Conservation (phyloP, 257 asterid genomes). For the Ilex asprella region DNA sequence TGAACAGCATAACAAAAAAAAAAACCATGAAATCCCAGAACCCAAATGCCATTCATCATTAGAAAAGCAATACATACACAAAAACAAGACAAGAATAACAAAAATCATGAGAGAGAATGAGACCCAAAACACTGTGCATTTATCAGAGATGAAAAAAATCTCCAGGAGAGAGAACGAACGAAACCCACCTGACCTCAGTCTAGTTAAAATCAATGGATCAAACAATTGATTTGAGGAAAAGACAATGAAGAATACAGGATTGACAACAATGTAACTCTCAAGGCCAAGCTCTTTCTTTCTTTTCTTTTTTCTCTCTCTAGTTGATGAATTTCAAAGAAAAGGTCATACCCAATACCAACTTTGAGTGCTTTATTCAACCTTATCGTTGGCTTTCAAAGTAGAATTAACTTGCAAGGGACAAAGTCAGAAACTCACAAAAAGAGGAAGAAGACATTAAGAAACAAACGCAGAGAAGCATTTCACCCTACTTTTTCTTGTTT, state of each 20-base stretch:
- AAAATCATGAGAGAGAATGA: no score
- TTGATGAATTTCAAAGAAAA: not conserved
- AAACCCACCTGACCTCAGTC: slow-evolving; percentile 8
- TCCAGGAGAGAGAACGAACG: not conserved
- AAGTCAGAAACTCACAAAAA: slow-evolving; percentile 9
- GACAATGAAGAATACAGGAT: slow-evolving; percentile 16
- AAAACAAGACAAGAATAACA: not conserved
- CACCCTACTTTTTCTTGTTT: slow-evolving; percentile 14
- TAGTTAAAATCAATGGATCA: slow-evolving; percentile 10
- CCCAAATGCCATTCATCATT: slow-evolving; percentile 2
- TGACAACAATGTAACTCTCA: not conserved
- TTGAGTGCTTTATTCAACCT: slow-evolving; percentile 8
- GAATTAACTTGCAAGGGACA: slow-evolving; percentile 4
- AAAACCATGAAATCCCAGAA: not conserved
- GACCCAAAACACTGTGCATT: not conserved
- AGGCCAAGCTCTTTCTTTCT: slow-evolving; percentile 1
- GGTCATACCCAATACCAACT: not conserved
- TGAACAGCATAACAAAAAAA: not conserved
- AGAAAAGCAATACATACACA: not conserved
- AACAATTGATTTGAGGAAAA: slow-evolving; percentile 11
- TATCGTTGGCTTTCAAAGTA: not conserved
- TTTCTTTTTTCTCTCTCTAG: not conserved
- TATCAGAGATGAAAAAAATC: not conserved
- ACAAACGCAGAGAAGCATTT: slow-evolving; percentile 15
- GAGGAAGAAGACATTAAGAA: slow-evolving; percentile 5